Evolutionary conservation across 2,329 filamentous ascomycete genomes (phyloP), one percentile per base, ranked within the genome.

Genomic region (Raffaelea albimanens): DNA sequence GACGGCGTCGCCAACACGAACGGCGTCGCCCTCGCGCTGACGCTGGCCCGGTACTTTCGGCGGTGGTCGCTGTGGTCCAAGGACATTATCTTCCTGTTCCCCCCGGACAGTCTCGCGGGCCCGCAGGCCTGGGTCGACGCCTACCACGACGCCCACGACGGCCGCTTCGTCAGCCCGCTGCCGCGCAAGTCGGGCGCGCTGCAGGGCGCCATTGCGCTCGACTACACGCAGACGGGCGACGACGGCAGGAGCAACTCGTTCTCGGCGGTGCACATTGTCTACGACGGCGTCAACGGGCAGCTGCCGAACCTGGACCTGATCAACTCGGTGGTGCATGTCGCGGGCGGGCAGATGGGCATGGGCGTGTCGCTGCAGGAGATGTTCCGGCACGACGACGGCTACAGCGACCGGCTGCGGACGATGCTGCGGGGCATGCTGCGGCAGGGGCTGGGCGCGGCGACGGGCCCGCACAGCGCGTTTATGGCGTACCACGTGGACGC

Each of bases 1-100:
- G 78, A 87, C 47, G 82, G 78, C 22, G 75, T 84, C 56, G 67
- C 90, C 56, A 98, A 98, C 66, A 76, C 83, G 53, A 93, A 90
- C 52, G 93, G 91, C 18, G 82, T 98, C 5, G 83, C 89, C 8
- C 75, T 98, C 29, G 83, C 89, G 2, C 69, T 98, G 58, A 90
- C 91, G 0, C 67, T 98, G 56, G 87, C 88, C 23, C 80, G 93
- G 55, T 98, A 98, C 67, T 97, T 98, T 69, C 95, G 94, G 66
- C 80, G 86, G 56, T 98, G 93, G 93, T 96, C 89, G 46, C 75
- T 98, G 23, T 98, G 93, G 93, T 96, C 90, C 50, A 98, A 98
- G 66, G 93, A 98, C 63, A 95, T 98, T 56, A 91, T 98, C 50
- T 81, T 98, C 56, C 68, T 98, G 5, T 76, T 98, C 42, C 83